Evolutionary conservation across 805 yeast genomes (phyloP), one percentile per base, ranked within the genome.

Genomic region (Cephaloascus fragrans): DNA sequence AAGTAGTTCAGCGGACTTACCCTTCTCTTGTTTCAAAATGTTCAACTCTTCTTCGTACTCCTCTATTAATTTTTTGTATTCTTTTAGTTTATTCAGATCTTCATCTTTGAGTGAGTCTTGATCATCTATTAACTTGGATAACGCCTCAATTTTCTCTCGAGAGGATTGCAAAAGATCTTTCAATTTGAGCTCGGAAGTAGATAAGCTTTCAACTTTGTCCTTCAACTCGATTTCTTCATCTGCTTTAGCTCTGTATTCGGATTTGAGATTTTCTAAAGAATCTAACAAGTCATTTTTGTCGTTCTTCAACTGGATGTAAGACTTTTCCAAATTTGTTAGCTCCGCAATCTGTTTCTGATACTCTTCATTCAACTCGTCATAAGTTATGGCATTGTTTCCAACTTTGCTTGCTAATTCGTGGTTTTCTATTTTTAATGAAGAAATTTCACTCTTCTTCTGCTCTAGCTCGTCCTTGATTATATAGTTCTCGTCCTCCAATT

Each of bases 401-500:
- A 44, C 36, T 19, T 39, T 36, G 26, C 39, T 9, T 26, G 41
- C 33, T 19, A 20, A 10, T 15, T 42, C 43, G 14, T 43, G 39
- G 6, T 10, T 31, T 4, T 43, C 37, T 18, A 29, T 36, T 19
- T 33, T 35, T n/a, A 32, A 29, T 15, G 32, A 16, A 19, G 34
- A 26, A 20, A 41, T 19, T 34, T 36, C 35, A 12, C 33, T 33
- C 23, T 41, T 39, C 14, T 38, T 39, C 17, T 32, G 32, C 4
- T 44, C 43, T 3, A 35, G 34, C 5, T 41, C 38, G 10, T 38
- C n/a, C 12, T 31, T 37, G 15, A 37, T 19, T n/a, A 43, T 46
- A 4, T 35, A 44, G 26, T 50, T 53, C 44, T 70, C 71, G 2
- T 52, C 52, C 20, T 59, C 60, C 33, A 61, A 50, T 6, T 48